A percentile compares a stretch with the other conserved stretches of the same genome.
Conservation (phyloP, 2,329 filamentous ascomycete genomes). For the Colletotrichum tanaceti region DNA sequence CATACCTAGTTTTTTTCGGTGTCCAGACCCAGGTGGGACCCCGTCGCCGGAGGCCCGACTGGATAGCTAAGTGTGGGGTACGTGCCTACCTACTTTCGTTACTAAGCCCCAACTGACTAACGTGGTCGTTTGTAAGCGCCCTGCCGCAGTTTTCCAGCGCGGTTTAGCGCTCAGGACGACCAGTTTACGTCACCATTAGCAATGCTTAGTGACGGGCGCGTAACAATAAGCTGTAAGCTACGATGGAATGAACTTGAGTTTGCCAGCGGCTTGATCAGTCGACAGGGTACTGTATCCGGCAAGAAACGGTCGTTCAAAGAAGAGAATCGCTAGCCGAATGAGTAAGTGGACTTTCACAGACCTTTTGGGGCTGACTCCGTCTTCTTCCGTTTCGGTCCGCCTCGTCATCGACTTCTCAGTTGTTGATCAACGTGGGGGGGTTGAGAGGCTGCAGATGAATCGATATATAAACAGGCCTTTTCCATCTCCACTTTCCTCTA, state of each 20-base stretch:
- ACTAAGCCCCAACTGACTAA: constrained; percentile 15
- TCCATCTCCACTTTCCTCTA: constrained; percentile 11
- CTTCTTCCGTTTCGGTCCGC: not conserved
- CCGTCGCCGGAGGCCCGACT: too few species aligned
- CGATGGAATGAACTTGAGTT: not conserved
- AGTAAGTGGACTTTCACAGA: not conserved
- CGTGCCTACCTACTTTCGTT: not conserved
- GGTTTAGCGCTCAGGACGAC: constrained; percentile 1
- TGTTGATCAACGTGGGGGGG: not conserved
- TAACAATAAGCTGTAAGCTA: not conserved
- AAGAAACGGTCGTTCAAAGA: not conserved
- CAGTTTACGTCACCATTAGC: constrained; percentile 52
- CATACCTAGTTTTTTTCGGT: not conserved
- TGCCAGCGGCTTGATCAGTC: not conserved
- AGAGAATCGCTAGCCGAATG: too few species aligned
- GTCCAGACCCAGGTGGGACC: not conserved
- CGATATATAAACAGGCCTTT: constrained; percentile 2
- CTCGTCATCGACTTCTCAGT: not conserved
- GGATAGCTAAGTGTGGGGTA: not conserved
- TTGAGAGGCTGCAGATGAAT: not conserved
- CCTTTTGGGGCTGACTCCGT: not conserved
- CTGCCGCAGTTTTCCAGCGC: constrained; percentile 2
- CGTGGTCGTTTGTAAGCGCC: constrained; percentile 37
- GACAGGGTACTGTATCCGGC: not conserved
- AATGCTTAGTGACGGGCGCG: constrained; percentile 41